phyloP scores from a whole-genome alignment of 2,329 filamentous ascomycete genomes.

The Decorospora gaudefroyi region DNA sequence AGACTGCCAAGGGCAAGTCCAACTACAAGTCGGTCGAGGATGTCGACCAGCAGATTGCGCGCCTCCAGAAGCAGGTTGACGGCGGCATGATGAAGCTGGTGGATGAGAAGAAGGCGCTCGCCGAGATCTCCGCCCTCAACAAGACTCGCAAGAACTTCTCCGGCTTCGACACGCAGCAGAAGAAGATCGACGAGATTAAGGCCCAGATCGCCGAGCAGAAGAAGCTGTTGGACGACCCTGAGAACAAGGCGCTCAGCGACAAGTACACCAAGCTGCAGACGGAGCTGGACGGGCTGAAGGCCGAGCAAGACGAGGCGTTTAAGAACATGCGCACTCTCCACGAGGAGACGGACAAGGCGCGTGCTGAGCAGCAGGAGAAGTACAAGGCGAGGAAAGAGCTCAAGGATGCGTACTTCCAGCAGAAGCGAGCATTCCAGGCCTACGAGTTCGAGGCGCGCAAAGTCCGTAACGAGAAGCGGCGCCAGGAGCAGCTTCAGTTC shows the following conservation, averaged over 20 bases:
- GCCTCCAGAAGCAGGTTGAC: constrained; percentile 83
- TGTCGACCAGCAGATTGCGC: constrained; percentile 78
- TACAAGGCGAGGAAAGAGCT: constrained; percentile 79
- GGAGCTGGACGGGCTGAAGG: constrained; percentile 88
- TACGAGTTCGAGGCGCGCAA: constrained; percentile 84
- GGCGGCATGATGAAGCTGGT: constrained; percentile 91
- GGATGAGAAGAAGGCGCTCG: constrained; percentile 92
- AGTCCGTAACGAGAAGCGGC: constrained; percentile 74
- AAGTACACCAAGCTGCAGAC: constrained; percentile 82
- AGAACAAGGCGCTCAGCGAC: constrained; percentile 84
- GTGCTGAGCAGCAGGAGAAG: constrained; percentile 85
- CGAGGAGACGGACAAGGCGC: constrained; percentile 82
- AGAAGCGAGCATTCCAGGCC: constrained; percentile 78
- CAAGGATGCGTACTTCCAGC: constrained; percentile 85
- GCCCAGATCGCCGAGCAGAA: constrained; percentile 85
- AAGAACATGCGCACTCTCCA: constrained; percentile 83
- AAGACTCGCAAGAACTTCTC: constrained; percentile 92
- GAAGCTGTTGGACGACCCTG: constrained; percentile 88
- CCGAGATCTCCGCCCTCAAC: constrained; percentile 78
- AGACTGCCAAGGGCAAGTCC: constrained; percentile 78
- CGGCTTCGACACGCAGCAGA: constrained; percentile 81
- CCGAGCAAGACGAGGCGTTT: constrained; percentile 87
- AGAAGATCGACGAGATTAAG: constrained; percentile 85
- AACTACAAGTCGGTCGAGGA: constrained; percentile 87
- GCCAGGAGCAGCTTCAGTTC: constrained; percentile 76